Percentiles rank a stretch among this genome's conserved stretches.
These are phyloP conservation scores for Nannochloris sp. DNA, from an alignment of 139 green algal genomes.

Conservation along the genomic window DNA sequence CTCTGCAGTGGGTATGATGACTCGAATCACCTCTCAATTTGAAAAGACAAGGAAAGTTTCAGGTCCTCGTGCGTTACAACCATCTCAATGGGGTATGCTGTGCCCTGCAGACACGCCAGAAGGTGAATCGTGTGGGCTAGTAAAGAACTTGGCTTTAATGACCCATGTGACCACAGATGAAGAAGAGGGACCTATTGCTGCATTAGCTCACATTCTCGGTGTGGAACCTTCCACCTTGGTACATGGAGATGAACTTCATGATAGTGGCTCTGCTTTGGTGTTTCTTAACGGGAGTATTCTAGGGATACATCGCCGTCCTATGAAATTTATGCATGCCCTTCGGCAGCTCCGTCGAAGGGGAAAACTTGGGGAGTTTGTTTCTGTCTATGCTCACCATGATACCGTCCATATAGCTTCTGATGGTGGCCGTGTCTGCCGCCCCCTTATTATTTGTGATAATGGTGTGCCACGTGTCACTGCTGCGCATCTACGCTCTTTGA, in stretches of 20 bases:
- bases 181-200: constrained; percentile 53
- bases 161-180: constrained; percentile 96
- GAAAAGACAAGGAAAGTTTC: constrained; percentile 98
- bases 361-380: constrained; percentile 82
- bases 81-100: constrained; percentile 97
- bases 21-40: constrained; percentile 95
- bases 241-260: constrained; percentile 66
- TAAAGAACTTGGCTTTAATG: constrained; percentile 99
- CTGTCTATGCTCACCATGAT: constrained; percentile 59
- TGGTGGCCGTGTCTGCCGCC: constrained; percentile 90
- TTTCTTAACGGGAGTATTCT: constrained; percentile 94
- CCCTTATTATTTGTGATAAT: constrained; percentile 93
- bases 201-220: constrained; percentile 62
- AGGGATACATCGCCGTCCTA: constrained; percentile 58
- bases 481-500: constrained; percentile 54
- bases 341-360: constrained; percentile 60
- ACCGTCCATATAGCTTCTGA: constrained; percentile 72
- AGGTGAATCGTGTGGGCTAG: constrained; percentile 83
- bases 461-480: constrained; percentile 76
- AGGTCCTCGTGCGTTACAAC: constrained; percentile 84
- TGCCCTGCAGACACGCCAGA: constrained; percentile 97
- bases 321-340: constrained; percentile 47
- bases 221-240: constrained; percentile 61
- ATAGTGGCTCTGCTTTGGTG: constrained; percentile 53
- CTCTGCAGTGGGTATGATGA: constrained; percentile 95